Percentiles rank a stretch among this genome's conserved stretches.
Evolutionary conservation across 441 rosid species (phyloP).

Genomic region (Corymbia calophylla): DNA sequence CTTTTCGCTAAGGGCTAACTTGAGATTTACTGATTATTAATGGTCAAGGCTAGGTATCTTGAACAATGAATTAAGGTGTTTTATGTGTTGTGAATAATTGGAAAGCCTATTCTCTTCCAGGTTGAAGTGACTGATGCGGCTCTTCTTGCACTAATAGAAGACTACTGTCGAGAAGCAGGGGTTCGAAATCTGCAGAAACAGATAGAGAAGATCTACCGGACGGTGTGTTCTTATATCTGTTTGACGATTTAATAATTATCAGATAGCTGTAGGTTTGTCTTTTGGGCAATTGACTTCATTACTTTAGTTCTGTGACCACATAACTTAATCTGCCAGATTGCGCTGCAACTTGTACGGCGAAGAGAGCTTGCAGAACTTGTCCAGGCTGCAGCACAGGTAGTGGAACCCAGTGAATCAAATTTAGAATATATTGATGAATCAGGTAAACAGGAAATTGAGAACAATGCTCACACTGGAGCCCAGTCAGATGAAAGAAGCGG

Average conservation of each 20-base stretch:
- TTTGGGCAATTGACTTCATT: neutral
- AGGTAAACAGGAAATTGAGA: constrained; percentile 17
- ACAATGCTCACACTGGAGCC: constrained; percentile 11
- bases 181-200: constrained; percentile 99
- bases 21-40: neutral
- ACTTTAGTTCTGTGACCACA: neutral
- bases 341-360: constrained; percentile 79
- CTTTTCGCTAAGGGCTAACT: neutral
- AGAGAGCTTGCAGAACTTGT: constrained; percentile 41
- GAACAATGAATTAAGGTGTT: neutral
- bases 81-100: neutral
- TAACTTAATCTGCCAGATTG: constrained; percentile 44
- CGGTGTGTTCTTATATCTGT: constrained; percentile 37
- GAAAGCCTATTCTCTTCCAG: constrained; percentile 26
- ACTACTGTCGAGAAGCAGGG: constrained; percentile 98
- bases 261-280: neutral
- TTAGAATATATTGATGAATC: constrained; percentile 14
- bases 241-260: neutral
- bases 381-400: constrained; percentile 15
- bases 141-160: constrained; percentile 86
- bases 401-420: constrained; percentile 19
- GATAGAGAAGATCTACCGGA: constrained; percentile 96
- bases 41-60: neutral
- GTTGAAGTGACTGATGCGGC: constrained; percentile 94
- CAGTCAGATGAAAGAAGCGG: constrained; percentile 26